Base-by-base conservation (phyloP, 805 yeast genomes). In the Starmerella potacharoeniae region DNA sequence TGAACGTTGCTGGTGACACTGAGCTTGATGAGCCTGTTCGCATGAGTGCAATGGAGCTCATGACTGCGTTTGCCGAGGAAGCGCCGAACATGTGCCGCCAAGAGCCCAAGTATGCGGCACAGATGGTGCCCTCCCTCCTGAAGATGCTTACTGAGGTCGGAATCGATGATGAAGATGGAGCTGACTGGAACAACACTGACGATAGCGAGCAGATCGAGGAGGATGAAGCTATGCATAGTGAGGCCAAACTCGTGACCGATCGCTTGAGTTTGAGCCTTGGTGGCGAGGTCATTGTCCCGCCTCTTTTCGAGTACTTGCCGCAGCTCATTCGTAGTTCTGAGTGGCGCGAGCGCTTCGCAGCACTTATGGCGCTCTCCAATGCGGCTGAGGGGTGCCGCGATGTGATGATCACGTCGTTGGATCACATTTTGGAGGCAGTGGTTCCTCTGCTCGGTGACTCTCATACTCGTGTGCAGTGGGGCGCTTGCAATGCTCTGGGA, bases 371-470 rank as follows among this genome's bases (percentile, higher is more conserved):
- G 0, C 73, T 93, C 31, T 89, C 97, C 0, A 83, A 96, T 5
- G 96, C 95, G 28, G 97, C 97, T 41, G 98, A 93, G 73, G 98
- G 98, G 51, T 91, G 97, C 71, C 77, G 87, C 49, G 97, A 90
- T 61, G 88, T 85, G 13, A 76, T 93, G 70, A 84, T 86, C 49
- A 73, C 79, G 35, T 96, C 89, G 67, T 84, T 88, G 49, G 86
- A 89, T 57, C 81, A 79, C 64, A 80, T 93, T 47, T 73, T 93
- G 61, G 95, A 86, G 63, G 76, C 91, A 80, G 82, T 93, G 36
- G 68, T 88, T 62, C 97, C 97, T 4, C 74, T 84, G n/a, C 74
- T 93, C 58, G 75, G 80, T 51, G 97, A 93, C 69, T 79, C 79
- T 5, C 97, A 93, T 66, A 83, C 95, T 62, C 81, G 98, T 68